phyloP scores from a whole-genome alignment of 2,329 filamentous ascomycete species.

The Geoglossum cookeanum region DNA sequence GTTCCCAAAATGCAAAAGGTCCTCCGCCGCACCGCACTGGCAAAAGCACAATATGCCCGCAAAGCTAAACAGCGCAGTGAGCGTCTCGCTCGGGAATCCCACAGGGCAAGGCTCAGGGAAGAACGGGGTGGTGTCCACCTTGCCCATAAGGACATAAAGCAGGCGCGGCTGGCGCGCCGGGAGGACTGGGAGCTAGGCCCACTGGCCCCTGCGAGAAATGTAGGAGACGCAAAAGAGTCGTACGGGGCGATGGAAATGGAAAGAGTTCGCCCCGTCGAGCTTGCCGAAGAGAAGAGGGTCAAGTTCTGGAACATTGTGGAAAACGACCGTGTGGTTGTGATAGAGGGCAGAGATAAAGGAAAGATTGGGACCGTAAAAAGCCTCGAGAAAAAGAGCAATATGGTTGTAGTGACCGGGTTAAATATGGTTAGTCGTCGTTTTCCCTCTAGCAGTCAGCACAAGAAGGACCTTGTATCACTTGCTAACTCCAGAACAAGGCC shows the following conservation, averaged over 20 bases:
- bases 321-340: constrained; percentile 66
- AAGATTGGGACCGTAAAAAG: constrained; percentile 56
- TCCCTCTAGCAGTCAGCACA: neutral
- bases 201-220: constrained; percentile 57
- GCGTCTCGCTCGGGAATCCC: constrained; percentile 11
- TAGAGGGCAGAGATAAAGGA: constrained; percentile 61
- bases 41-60: constrained; percentile 41
- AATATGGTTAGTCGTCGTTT: constrained; percentile 19
- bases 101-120: constrained; percentile 15
- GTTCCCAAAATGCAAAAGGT: constrained; percentile 46
- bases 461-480: neutral
- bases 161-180: constrained; percentile 36
- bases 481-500: constrained; percentile 15
- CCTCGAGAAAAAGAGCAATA: constrained; percentile 25
- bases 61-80: constrained; percentile 17
- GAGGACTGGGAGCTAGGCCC: constrained; percentile 68
- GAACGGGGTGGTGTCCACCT: constrained; percentile 17
- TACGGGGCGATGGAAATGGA: constrained; percentile 36
- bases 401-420: constrained; percentile 19
- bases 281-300: constrained; percentile 26
- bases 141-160: constrained; percentile 22
- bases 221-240: constrained; percentile 35
- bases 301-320: constrained; percentile 39
- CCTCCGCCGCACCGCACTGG: constrained; percentile 43
- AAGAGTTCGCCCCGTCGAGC: constrained; percentile 19